Evolutionary conservation across 1,284 basidiomycete species (phyloP).

Genomic region (Moesziomyces antarcticus): DNA sequence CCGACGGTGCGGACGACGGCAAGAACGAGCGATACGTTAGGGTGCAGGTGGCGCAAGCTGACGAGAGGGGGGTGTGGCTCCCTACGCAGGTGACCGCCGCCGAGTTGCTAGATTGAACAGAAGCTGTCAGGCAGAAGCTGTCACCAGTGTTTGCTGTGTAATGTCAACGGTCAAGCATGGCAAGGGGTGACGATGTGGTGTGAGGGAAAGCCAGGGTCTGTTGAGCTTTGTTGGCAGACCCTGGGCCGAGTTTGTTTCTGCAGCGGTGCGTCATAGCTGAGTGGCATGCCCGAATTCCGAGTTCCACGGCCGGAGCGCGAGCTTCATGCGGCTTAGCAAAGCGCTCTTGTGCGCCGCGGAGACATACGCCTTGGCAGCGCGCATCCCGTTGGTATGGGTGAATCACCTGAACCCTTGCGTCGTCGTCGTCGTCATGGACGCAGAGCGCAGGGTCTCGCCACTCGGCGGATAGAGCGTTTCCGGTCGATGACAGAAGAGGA

Average conservation of each 20-base stretch:
- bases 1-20: constrained; percentile 24
- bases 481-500: too few relatives aligned
- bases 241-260: too few relatives aligned
- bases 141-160: neutral
- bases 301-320: neutral
- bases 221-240: too few relatives aligned
- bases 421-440: neutral
- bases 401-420: neutral
- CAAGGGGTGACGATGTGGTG: neutral
- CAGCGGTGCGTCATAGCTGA: constrained; percentile 15
- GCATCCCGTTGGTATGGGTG: neutral
- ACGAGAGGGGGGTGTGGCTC: constrained; percentile 36
- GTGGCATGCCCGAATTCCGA: constrained; percentile 9
- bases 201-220: neutral
- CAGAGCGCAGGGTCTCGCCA: too few relatives aligned
- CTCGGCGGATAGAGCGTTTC: too few relatives aligned
- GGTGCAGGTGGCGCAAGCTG: constrained; percentile 35
- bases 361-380: neutral
- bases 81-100: constrained; percentile 35
- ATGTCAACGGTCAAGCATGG: too few relatives aligned
- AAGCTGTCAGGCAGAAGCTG: too few relatives aligned
- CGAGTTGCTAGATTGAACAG: constrained; percentile 16
- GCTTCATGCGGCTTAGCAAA: constrained; percentile 34
- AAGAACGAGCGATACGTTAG: constrained; percentile 36
- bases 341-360: constrained; percentile 14